phyloP scores from a whole-genome alignment of 768 basidiomycete genomes.

The Galerina marginata region DNA sequence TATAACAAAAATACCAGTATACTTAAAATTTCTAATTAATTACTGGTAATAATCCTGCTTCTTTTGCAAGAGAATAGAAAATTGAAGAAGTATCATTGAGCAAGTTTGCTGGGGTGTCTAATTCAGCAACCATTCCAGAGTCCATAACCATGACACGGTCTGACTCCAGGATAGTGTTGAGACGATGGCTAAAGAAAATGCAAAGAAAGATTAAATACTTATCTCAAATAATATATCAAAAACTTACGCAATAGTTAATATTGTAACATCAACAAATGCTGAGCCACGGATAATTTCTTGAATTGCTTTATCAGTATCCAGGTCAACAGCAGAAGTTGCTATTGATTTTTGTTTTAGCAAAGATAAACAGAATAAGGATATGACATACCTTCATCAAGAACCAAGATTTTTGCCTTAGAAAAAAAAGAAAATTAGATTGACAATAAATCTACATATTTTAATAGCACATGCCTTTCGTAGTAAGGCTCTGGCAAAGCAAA shows the following conservation, averaged over 20 bases:
- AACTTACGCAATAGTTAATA: constrained; percentile 82
- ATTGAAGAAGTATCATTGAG: constrained; percentile 59
- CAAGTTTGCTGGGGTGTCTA: constrained; percentile 71
- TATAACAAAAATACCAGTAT: too few relatives aligned
- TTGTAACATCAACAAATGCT: constrained; percentile 78
- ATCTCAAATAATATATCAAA: neutral
- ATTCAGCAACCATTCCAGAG: constrained; percentile 83
- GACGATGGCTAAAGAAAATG: constrained; percentile 57
- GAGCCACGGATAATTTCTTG: constrained; percentile 87
- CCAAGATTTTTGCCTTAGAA: constrained; percentile 77
- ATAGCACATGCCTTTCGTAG: constrained; percentile 62
- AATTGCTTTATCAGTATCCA: constrained; percentile 88
- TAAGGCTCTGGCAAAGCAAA: constrained; percentile 89
- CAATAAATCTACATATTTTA: neutral
- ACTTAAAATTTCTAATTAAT: neutral
- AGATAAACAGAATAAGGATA: neutral
- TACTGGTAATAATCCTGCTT: constrained; percentile 55
- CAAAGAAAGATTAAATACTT: neutral
- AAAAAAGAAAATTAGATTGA: neutral
- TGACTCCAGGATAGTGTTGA: constrained; percentile 86
- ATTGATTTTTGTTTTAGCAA: constrained; percentile 7
- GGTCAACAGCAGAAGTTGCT: constrained; percentile 90
- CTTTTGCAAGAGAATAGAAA: constrained; percentile 68
- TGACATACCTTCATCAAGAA: constrained; percentile 84
- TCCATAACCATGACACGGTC: constrained; percentile 84